phyloP scores from a whole-genome alignment of 345 rosid species.

The Corymbia maculata region DNA sequence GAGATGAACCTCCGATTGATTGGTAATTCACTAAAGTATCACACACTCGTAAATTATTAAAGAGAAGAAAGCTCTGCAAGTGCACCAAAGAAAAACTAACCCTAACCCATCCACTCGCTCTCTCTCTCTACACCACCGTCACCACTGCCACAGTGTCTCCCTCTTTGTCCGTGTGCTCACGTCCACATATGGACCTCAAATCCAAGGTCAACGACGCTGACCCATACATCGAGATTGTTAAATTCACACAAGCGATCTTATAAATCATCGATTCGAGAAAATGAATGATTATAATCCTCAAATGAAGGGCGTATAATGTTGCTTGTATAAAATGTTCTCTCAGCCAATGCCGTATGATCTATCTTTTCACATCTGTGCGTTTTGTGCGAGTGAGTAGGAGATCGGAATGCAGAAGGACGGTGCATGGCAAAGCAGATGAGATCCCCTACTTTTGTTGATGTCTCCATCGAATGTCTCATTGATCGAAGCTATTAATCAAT shows the following conservation, averaged over 20 bases:
- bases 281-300: neutral
- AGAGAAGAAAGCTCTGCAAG: neutral
- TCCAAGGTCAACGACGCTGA: neutral
- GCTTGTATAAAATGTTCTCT: neutral
- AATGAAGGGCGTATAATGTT: neutral
- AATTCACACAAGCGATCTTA: no score
- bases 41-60: neutral
- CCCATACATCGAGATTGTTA: neutral
- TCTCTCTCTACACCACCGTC: neutral
- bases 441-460: neutral
- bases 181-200: neutral
- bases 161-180: neutral
- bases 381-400: neutral
- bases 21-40: neutral
- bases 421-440: neutral
- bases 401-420: neutral
- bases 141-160: neutral
- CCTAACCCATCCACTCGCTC: neutral
- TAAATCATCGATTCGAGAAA: neutral
- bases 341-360: neutral
- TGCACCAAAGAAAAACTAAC: neutral
- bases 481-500: neutral
- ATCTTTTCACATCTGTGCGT: neutral
- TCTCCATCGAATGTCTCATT: neutral
- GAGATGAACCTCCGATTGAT: neutral